phyloP scores from a whole-genome alignment of 305 asterid species.

The Caryopteris hybrid region DNA sequence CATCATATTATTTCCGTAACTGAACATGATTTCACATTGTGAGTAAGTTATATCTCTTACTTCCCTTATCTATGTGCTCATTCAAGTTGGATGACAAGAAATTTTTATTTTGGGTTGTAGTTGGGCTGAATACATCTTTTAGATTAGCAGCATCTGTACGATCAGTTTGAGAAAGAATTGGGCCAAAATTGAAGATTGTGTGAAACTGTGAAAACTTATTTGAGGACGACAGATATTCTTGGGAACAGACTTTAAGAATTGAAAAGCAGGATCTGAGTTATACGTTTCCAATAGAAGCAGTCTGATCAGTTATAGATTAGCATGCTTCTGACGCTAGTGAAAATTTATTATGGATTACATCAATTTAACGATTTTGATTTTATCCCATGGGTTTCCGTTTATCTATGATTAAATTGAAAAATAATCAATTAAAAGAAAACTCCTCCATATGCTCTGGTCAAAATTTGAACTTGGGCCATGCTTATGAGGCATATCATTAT shows the following conservation, averaged over 20 bases:
- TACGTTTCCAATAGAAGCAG: background rate
- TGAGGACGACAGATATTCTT: background rate
- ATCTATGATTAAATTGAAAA: background rate
- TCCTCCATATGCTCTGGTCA: background rate
- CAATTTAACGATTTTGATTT: background rate
- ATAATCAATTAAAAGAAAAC: background rate
- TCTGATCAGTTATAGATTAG: background rate
- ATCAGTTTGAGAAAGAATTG: conserved; percentile 1
- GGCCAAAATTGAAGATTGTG: background rate
- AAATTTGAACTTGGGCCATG: background rate
- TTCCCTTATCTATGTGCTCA: background rate
- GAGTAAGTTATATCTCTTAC: background rate
- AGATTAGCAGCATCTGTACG: background rate
- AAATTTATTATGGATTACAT: background rate
- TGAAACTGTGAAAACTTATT: conserved; percentile 1
- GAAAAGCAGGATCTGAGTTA: background rate
- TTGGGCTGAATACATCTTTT: too few species aligned
- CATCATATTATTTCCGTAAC: too few species aligned
- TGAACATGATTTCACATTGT: too few species aligned
- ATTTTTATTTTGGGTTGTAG: too few species aligned
- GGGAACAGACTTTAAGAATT: background rate
- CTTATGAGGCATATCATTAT: background rate
- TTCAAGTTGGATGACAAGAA: too few species aligned
- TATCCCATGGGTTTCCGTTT: background rate
- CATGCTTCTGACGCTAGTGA: background rate